Evolutionary conservation across 139 green algal species (phyloP).

Genomic region (Micractinium sp.): DNA sequence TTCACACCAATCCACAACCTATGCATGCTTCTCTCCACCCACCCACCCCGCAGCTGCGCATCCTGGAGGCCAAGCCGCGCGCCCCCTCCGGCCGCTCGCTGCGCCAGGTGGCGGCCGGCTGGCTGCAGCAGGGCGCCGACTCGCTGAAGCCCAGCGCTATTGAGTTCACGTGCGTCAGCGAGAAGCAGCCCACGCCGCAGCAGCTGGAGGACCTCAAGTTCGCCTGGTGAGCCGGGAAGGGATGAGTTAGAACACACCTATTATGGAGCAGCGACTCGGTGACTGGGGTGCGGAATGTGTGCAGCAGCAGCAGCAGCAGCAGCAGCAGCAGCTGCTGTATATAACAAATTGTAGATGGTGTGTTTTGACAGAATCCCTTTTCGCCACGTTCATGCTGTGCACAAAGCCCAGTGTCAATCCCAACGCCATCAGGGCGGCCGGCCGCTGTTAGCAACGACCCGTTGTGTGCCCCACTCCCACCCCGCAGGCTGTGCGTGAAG

Average conservation of each 20-base stretch:
- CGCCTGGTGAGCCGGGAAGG: constrained; percentile 88
- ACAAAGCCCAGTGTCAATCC: too few species aligned
- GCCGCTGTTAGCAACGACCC: too few species aligned
- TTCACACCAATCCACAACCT: not conserved
- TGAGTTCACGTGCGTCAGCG: constrained; percentile 84
- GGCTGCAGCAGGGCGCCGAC: constrained; percentile 91
- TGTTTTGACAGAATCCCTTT: too few species aligned
- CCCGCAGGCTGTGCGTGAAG: constrained; percentile 85
- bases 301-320: too few species aligned
- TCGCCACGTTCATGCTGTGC: too few species aligned
- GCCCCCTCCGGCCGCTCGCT: constrained; percentile 71
- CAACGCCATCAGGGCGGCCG: too few species aligned
- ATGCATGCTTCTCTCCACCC: not conserved
- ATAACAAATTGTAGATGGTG: too few species aligned
- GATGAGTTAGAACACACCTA: too few species aligned
- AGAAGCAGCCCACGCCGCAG: constrained; percentile 85
- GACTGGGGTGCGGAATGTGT: too few species aligned
- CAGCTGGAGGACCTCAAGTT: constrained; percentile 96
- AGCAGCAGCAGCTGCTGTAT: too few species aligned
- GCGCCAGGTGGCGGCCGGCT: constrained; percentile 86
- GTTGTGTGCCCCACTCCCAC: too few species aligned
- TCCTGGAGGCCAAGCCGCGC: constrained; percentile 91
- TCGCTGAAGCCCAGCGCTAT: constrained; percentile 79
- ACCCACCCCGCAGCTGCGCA: constrained; percentile 73
- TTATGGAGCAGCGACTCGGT: too few species aligned